Conservation (phyloP, 192 early-diverging fungal species). For the Haplosporangium gracile region DNA sequence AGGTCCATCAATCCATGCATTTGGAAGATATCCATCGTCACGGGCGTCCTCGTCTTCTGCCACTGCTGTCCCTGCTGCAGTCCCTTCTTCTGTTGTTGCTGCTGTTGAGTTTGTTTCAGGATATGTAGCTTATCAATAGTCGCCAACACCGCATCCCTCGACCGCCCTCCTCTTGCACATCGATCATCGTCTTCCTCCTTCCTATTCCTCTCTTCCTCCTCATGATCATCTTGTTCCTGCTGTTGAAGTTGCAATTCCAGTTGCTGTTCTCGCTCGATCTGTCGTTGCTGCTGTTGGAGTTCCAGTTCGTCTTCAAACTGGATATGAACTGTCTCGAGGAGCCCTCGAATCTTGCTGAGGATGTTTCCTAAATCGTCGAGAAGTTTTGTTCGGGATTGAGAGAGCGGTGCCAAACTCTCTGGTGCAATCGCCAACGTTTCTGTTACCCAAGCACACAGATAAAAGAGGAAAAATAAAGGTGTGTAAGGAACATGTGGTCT, state of each 20-base stretch:
- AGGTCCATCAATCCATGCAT: constrained; percentile 23
- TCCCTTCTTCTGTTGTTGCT: not conserved
- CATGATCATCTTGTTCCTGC: not conserved
- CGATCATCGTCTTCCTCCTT: not conserved
- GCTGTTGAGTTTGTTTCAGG: not conserved
- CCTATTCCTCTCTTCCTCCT: not conserved
- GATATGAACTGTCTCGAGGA: constrained; percentile 22
- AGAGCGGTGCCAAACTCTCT: constrained; percentile 13
- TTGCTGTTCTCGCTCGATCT: not conserved
- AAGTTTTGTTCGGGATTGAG: constrained; percentile 7
- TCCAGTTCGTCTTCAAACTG: not conserved
- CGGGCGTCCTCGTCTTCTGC: not conserved
- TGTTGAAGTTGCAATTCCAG: not conserved
- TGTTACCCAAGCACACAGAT: not conserved
- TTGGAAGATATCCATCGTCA: constrained; percentile 10
- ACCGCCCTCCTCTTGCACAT: not conserved
- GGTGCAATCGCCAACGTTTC: constrained; percentile 14
- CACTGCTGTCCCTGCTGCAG: not conserved
- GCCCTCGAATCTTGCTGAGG: constrained; percentile 2
- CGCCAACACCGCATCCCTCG: not conserved
- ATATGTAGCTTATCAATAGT: not conserved
- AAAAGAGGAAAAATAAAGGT: not conserved
- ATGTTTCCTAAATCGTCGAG: constrained; percentile 18
- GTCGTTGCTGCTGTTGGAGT: not conserved
- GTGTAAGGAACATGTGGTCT: not conserved